Conservation (phyloP, 768 basidiomycete species). For the Neoboletus brunneissimus region DNA sequence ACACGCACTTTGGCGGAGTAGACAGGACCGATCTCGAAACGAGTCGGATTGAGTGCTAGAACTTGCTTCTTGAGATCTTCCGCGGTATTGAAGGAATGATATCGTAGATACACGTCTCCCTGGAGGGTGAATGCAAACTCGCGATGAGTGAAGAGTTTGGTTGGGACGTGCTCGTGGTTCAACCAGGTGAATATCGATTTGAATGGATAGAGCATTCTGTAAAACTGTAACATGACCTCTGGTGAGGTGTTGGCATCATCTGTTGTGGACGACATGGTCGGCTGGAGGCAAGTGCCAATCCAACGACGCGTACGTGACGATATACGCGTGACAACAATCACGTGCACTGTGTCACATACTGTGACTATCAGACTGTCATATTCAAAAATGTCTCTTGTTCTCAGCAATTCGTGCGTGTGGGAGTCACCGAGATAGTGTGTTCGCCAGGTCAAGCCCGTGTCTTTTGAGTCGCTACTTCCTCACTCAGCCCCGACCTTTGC, state of each 20-base stretch:
- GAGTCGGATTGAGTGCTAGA: conserved; percentile 77
- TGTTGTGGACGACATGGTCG: conserved; percentile 10
- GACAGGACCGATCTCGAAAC: conserved; percentile 96
- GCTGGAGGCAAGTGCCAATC: not conserved
- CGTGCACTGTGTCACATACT: conserved; percentile 2
- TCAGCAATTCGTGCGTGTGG: too few relatives aligned
- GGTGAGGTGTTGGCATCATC: conserved; percentile 39
- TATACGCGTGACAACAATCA: conserved; percentile 19
- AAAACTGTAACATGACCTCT: conserved; percentile 75
- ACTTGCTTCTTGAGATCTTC: conserved; percentile 94
- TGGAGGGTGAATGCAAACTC: conserved; percentile 94
- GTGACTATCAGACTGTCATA: too few relatives aligned
- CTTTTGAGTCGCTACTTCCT: not conserved
- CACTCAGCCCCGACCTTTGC: not conserved
- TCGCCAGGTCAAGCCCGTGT: too few relatives aligned
- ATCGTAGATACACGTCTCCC: conserved; percentile 90
- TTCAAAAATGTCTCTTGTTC: not conserved
- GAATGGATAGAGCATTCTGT: conserved; percentile 91
- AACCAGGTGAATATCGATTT: conserved; percentile 93
- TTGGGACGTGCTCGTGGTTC: conserved; percentile 82
- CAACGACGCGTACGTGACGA: conserved; percentile 13
- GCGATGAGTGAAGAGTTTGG: conserved; percentile 84
- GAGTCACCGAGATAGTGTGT: too few relatives aligned
- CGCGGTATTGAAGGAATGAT: conserved; percentile 81
- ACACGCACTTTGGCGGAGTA: conserved; percentile 80